Evolutionary conservation across 495 filamentous ascomycete species (phyloP), one percentile per base, ranked within the genome.

Genomic region (Aspergillus sclerotiicarbonarius): DNA sequence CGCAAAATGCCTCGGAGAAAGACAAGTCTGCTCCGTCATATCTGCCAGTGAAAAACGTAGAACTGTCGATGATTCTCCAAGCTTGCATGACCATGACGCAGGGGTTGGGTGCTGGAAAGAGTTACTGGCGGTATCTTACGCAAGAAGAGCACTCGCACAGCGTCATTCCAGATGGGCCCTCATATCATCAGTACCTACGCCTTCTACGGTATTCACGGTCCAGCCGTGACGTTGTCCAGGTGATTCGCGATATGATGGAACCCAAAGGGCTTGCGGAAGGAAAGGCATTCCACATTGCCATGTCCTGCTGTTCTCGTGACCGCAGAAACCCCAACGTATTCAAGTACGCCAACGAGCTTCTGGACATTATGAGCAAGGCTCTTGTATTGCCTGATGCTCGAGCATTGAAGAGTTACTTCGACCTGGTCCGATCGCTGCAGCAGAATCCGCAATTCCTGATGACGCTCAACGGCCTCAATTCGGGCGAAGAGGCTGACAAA

Each of bases 41-140:
- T 29, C 55, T 87, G 2, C 62, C 62, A 5, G 84, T 89, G 0
- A 78, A 80, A n/a, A 86, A 81, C 58, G 84, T 85, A 61, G 87
- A 86, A 0, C 80, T 97, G 2, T 87, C 86, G 18, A 63, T 93
- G 13, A 64, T 93, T 29, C 61, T 94, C 43, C 71, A 84, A 49
- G 80, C 88, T 6, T 84, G 89, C 56, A 41, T 63, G 20, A 57
- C 54, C 21, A 66, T 76, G 57, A 66, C 62, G 1, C 70, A 77
- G 52, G 69, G 61, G 4, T 44, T 62, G 5, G 60, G 62, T 4
- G 43, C 62, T 35, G 86, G 84, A 12, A 67, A 72, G 29, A 73
- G 75, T 13, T 96, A 97, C 73, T 96, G 91, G 91, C 68, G 85
- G 8, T 64, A 86, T 10, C 73, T 97, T 58, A 90, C 87, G 0